Conservation (phyloP, 2,329 filamentous ascomycete genomes). For the Sporothrix humicola region DNA sequence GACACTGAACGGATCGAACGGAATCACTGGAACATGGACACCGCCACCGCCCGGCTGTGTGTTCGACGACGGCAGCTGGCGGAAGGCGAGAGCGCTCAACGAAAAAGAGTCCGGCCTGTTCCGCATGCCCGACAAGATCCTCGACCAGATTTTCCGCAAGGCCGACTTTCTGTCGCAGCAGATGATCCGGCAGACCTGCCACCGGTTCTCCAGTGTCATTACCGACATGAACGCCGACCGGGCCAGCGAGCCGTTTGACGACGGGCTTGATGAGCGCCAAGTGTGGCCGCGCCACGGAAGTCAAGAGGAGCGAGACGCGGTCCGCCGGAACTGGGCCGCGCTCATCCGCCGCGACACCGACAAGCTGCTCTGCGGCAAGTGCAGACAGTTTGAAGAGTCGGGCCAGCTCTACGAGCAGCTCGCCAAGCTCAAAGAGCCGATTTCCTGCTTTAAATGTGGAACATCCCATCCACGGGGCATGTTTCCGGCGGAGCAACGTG, state of each 20-base stretch:
- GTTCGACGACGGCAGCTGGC: too few species aligned
- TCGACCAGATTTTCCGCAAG: background rate
- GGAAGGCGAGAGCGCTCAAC: too few species aligned
- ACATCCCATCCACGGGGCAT: too few species aligned
- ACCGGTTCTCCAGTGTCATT: background rate
- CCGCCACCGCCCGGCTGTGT: too few species aligned
- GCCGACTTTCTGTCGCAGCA: background rate
- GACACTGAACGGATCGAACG: too few species aligned
- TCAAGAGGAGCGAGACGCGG: background rate
- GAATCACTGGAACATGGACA: too few species aligned
- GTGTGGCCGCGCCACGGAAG: background rate
- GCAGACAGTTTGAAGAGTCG: background rate
- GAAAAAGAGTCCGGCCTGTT: too few species aligned
- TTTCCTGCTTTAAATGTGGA: too few species aligned
- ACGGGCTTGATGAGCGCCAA: background rate
- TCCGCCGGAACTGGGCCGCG: background rate
- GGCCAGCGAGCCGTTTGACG: background rate
- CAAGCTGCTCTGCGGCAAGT: background rate
- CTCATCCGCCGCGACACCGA: background rate
- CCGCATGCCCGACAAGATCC: background rate
- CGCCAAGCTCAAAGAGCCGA: too few species aligned
- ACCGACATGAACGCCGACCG: background rate
- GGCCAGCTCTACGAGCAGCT: background rate
- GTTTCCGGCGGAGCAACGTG: too few species aligned
- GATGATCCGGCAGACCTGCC: conserved; percentile 10